Percentiles rank a stretch among this genome's conserved stretches.
phyloP scores from a whole-genome alignment of 2,329 filamentous ascomycete genomes.

The Pestalotiopsis sp. region DNA sequence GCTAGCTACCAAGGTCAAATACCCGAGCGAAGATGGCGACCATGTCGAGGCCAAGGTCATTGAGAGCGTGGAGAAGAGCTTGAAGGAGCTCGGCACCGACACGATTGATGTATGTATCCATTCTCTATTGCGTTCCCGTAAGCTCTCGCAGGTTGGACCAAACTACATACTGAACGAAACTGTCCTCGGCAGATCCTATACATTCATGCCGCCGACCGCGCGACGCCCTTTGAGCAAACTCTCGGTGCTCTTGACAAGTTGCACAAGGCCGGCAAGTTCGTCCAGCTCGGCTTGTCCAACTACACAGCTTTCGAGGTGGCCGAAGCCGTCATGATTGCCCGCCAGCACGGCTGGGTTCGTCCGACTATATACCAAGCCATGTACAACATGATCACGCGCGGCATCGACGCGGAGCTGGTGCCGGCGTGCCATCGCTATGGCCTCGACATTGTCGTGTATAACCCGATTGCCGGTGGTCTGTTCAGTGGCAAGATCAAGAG shows the following conservation, averaged over 20 bases:
- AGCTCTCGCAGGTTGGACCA: not conserved
- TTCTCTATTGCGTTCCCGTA: not conserved
- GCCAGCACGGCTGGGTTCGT: constrained; percentile 78
- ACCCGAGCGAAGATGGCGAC: constrained; percentile 60
- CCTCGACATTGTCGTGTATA: constrained; percentile 80
- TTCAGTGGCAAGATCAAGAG: constrained; percentile 81
- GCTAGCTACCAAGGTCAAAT: constrained; percentile 75
- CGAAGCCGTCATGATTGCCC: constrained; percentile 79
- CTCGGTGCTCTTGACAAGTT: constrained; percentile 77
- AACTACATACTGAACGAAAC: not conserved
- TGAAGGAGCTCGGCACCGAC: constrained; percentile 74
- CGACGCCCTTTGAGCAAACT: constrained; percentile 77
- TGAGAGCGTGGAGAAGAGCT: constrained; percentile 66
- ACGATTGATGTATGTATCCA: constrained; percentile 63
- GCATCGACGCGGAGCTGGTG: constrained; percentile 75
- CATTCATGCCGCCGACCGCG: constrained; percentile 71
- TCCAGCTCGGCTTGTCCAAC: constrained; percentile 79
- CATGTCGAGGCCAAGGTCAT: constrained; percentile 68
- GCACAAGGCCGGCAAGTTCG: constrained; percentile 85
- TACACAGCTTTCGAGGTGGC: constrained; percentile 88
- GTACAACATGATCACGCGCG: constrained; percentile 81
- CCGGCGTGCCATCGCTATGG: constrained; percentile 75
- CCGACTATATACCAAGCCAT: constrained; percentile 87
- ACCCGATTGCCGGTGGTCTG: constrained; percentile 79
- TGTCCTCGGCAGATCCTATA: constrained; percentile 61